Conservation (phyloP, 2,329 filamentous ascomycete genomes). For the Curvularia lunata region DNA sequence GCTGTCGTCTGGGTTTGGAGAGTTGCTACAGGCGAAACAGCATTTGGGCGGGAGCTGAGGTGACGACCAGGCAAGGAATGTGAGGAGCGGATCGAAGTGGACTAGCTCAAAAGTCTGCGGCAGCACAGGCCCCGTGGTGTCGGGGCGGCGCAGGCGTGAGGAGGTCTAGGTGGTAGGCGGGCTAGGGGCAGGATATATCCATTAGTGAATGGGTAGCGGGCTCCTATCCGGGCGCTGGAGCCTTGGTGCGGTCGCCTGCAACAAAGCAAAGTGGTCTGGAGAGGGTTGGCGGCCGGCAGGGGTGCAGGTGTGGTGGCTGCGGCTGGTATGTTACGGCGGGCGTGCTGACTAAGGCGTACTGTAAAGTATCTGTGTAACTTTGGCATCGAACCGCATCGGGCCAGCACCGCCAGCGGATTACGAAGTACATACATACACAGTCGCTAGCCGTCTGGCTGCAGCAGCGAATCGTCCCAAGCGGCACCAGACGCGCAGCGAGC, state of each 20-base stretch:
- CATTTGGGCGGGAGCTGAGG: slow-evolving; percentile 39
- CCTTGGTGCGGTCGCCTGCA: slow-evolving; percentile 23
- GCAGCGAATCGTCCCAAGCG: slow-evolving; percentile 2
- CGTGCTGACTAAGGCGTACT: slow-evolving; percentile 17
- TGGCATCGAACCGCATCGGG: slow-evolving; percentile 1
- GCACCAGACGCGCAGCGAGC: neutral
- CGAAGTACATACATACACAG: too few relatives aligned
- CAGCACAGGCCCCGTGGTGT: slow-evolving; percentile 37
- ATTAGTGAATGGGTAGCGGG: slow-evolving; percentile 7
- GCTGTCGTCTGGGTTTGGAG: slow-evolving; percentile 36
- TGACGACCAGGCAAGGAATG: slow-evolving; percentile 36
- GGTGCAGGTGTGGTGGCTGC: slow-evolving; percentile 10
- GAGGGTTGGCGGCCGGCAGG: slow-evolving; percentile 24
- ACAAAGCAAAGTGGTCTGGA: slow-evolving; percentile 22
- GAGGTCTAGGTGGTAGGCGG: slow-evolving; percentile 12
- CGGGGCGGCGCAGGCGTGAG: slow-evolving; percentile 18
- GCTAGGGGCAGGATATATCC: slow-evolving; percentile 7
- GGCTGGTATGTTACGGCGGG: neutral
- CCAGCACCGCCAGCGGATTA: neutral
- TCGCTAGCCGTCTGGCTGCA: neutral
- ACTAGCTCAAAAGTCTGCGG: slow-evolving; percentile 29
- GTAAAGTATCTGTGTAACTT: too few relatives aligned
- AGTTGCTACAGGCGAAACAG: slow-evolving; percentile 34
- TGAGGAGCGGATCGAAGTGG: slow-evolving; percentile 35
- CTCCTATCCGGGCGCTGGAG: slow-evolving; percentile 28